Percentiles rank a stretch among this genome's conserved stretches.
phyloP scores from a whole-genome alignment of 805 yeast genomes.

The Lipomyces starkeyi region DNA sequence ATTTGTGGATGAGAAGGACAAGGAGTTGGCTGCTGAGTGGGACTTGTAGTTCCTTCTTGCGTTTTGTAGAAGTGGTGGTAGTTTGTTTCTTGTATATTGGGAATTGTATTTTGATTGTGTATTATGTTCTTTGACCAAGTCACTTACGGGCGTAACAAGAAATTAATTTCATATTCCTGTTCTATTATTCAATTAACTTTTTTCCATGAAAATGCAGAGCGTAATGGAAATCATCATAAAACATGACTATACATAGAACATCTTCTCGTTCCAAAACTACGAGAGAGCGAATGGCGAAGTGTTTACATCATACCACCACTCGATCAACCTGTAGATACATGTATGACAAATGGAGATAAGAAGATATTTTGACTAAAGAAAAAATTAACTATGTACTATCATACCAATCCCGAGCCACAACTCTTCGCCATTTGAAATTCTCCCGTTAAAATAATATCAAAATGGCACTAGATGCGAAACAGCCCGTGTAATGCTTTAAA shows the following conservation, averaged over 20 bases:
- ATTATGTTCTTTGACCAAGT: neutral
- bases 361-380: neutral
- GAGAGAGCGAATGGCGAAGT: neutral
- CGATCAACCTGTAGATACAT: neutral
- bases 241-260: neutral
- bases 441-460: too few relatives aligned
- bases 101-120: neutral
- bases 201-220: neutral
- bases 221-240: neutral
- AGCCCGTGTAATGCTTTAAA: too few relatives aligned
- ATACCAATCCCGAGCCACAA: neutral
- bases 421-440: too few relatives aligned
- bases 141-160: neutral
- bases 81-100: neutral
- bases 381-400: neutral
- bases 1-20: conserved; percentile 50
- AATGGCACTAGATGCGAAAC: neutral
- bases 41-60: conserved; percentile 3
- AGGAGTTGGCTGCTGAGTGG: conserved; percentile 28
- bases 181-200: neutral
- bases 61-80: neutral
- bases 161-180: neutral
- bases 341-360: neutral
- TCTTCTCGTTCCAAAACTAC: neutral
- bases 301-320: neutral